These are phyloP conservation scores for Phytophthora chlamydospora DNA, from an alignment of 352 stramenopile genomes.

Conservation along the genomic window DNA sequence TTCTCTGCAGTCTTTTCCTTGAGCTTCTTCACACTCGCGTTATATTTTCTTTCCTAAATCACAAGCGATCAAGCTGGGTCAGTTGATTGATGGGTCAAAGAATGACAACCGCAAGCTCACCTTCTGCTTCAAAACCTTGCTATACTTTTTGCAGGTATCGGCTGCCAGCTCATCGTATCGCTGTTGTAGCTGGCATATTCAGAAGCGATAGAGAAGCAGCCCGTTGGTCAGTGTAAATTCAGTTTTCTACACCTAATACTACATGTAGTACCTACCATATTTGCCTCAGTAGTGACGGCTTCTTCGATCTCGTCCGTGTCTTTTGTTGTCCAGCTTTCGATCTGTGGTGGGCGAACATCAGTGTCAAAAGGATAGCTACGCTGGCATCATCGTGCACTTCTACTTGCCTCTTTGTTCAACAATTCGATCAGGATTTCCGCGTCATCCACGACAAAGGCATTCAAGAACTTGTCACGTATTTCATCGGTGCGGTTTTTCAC, in stretches of 20 bases:
- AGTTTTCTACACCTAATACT: not conserved
- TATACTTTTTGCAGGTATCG: conserved; percentile 27
- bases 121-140: conserved; percentile 33
- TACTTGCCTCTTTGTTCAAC: conserved; percentile 39
- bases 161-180: conserved; percentile 22
- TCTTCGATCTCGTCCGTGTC: conserved; percentile 15
- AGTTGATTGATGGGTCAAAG: conserved; percentile 26
- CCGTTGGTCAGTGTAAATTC: conserved; percentile 1
- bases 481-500: conserved; percentile 42
- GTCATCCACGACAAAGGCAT: conserved; percentile 34
- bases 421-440: conserved; percentile 30
- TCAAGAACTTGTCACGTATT: conserved; percentile 42
- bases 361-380: not conserved
- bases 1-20: conserved; percentile 6
- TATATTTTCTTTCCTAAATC: conserved; percentile 30
- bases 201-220: not conserved
- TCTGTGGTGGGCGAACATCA: conserved; percentile 3
- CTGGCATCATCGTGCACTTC: not conserved
- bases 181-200: conserved; percentile 28
- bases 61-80: not conserved
- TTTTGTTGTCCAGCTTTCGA: conserved; percentile 20
- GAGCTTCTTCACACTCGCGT: conserved; percentile 25
- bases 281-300: conserved; percentile 10
- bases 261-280: conserved; percentile 17
- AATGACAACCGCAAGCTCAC: conserved; percentile 11